phyloP scores from a whole-genome alignment of 441 rosid genomes.

The Mallotus repandus region DNA sequence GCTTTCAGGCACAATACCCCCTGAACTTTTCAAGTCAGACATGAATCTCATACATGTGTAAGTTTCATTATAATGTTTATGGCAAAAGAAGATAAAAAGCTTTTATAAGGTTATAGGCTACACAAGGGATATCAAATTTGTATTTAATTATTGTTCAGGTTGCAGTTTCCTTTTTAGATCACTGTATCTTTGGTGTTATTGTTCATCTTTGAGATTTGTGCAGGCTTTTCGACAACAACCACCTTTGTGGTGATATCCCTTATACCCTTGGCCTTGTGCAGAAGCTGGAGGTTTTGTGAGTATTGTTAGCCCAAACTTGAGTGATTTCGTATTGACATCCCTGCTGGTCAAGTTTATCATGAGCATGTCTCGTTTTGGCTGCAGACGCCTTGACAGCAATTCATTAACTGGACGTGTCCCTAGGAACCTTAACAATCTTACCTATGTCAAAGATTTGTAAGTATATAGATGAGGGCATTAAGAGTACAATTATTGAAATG shows the following conservation, averaged over 20 bases:
- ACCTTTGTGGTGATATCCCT: constrained; percentile 56
- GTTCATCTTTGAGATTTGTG: neutral
- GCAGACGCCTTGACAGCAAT: constrained; percentile 77
- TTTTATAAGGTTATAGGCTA: too few relatives aligned
- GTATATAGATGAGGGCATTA: constrained; percentile 17
- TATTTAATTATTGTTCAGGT: too few relatives aligned
- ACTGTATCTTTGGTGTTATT: too few relatives aligned
- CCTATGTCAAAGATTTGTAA: constrained; percentile 55
- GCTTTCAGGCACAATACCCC: constrained; percentile 59
- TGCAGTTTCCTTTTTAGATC: too few relatives aligned
- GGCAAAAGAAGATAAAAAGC: too few relatives aligned
- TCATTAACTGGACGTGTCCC: constrained; percentile 49
- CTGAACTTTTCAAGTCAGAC: constrained; percentile 53
- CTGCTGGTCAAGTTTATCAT: constrained; percentile 5
- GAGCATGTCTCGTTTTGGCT: constrained; percentile 7
- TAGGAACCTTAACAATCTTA: constrained; percentile 50
- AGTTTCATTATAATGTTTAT: constrained; percentile 17
- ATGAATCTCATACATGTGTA: constrained; percentile 72
- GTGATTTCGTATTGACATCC: neutral
- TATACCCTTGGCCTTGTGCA: constrained; percentile 55
- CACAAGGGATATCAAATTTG: too few relatives aligned
- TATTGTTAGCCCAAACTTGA: constrained; percentile 22
- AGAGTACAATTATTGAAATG: neutral
- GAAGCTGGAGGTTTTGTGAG: constrained; percentile 67
- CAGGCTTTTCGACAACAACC: constrained; percentile 73